Base-by-base conservation (phyloP, 805 yeast genomes). In the Starmerella khaoyaiensis region DNA sequence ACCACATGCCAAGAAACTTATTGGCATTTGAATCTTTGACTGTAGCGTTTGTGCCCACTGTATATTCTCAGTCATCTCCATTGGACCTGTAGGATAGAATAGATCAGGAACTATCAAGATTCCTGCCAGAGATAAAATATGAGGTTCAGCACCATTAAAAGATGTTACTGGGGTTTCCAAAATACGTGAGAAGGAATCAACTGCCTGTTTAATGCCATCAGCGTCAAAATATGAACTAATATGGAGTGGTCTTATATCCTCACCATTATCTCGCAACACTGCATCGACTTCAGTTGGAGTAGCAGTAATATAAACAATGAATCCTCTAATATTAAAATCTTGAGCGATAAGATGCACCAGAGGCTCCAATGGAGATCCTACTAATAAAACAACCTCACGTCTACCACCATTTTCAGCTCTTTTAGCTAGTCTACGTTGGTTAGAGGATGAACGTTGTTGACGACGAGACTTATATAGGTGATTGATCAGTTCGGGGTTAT, bases 361-460 rank as follows among this genome's bases (percentile, higher is more conserved):
- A 1, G 83, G 82, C 44, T 79, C 87, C 2, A 72, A 64, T 2
- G 86, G 84, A 1, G 83, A 75, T 1, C 93, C 93, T 4, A 81
- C 67, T 4, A 82, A 60, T 16, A 83, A 60, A 3, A 82, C 71
- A 7, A 79, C 87, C 48, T 81, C 90, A 42, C 68, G 67, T 34
- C 94, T 61, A 3, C 80, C 79, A 2, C 93, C 90, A 42, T 75
- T 75, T 4, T 68, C 48, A 22, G 82, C 62, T 41, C 74, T 67
- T 4, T 67, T 64, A 1, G 84, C 93, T 40, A 75, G 61, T 48
- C 87, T 60, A 28, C 44, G 42, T 16, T 16, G 22, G 11, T 7
- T 11, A 7, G 18, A 10, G 11, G 12, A n/a, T 23, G 26, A 23
- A 11, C 12, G 12, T 23, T n/a, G 6, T 22, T 14, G 31, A 18